These are phyloP conservation scores for Suhomyces wounanorum DNA, from an alignment of 1,139 yeast species.

Conservation along the genomic window DNA sequence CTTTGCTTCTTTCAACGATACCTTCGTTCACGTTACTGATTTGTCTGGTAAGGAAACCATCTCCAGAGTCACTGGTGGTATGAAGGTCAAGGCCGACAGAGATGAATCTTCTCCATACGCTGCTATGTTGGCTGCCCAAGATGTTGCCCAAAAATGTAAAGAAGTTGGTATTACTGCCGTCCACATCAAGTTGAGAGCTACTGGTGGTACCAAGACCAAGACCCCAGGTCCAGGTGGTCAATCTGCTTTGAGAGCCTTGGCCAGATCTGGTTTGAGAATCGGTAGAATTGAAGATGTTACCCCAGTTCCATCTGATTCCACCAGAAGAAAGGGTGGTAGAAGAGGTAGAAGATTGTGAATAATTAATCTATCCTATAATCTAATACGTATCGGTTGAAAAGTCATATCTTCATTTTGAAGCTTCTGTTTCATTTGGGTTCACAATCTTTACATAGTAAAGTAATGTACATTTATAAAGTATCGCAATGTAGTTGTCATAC, in stretches of 20 bases:
- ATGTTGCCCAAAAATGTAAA: constrained; percentile 98
- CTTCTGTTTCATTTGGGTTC: constrained; percentile 8
- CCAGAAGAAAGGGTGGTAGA: constrained; percentile 99
- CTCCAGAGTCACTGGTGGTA: constrained; percentile 99
- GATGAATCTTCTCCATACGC: constrained; percentile 99
- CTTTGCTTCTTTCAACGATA: constrained; percentile 99
- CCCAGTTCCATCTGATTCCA: constrained; percentile 99
- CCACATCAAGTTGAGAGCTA: constrained; percentile 99
- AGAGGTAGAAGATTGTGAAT: constrained; percentile 99
- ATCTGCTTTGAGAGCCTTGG: constrained; percentile 99
- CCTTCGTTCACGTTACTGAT: constrained; percentile 99
- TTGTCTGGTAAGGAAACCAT: constrained; percentile 99
- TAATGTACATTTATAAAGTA: constrained; percentile 17
- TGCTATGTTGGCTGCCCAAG: constrained; percentile 99
- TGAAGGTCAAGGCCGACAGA: constrained; percentile 99
- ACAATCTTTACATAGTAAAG: constrained; percentile 13
- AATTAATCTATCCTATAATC: constrained; percentile 12
- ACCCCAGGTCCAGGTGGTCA: constrained; percentile 99
- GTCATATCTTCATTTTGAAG: constrained; percentile 12
- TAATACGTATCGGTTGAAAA: constrained; percentile 14
- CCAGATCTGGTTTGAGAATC: constrained; percentile 99
- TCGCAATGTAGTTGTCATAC: neutral
- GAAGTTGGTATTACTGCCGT: constrained; percentile 99
- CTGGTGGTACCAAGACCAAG: constrained; percentile 99
- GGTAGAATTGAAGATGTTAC: constrained; percentile 99